A percentile compares a stretch with the other conserved stretches of the same genome.
phyloP scores from a whole-genome alignment of 2,329 filamentous ascomycete species.

The Paecilomyces formosus region DNA sequence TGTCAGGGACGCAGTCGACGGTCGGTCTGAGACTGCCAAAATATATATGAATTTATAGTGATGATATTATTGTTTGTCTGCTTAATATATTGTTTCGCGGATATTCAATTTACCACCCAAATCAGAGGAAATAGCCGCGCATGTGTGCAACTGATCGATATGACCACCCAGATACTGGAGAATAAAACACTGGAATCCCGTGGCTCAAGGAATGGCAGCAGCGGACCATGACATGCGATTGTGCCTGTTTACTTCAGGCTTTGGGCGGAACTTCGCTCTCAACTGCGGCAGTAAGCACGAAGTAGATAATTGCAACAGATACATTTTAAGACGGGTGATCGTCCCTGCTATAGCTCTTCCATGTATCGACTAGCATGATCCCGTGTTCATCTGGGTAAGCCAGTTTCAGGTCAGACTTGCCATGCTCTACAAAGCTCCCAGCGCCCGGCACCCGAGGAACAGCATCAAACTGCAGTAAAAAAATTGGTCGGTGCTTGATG shows the following conservation, averaged over 20 bases:
- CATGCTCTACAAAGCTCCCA: background rate
- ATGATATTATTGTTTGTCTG: background rate
- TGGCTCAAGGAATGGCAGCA: background rate
- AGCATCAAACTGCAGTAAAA: background rate
- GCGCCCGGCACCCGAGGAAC: background rate
- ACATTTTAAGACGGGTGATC: background rate
- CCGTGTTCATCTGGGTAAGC: background rate
- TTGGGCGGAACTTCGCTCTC: background rate
- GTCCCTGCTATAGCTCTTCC: background rate
- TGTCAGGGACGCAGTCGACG: background rate
- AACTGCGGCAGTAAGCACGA: background rate
- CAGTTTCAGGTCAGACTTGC: background rate
- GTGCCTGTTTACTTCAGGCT: background rate
- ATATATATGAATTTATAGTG: background rate
- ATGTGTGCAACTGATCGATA: background rate
- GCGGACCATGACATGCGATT: background rate
- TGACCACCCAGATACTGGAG: background rate
- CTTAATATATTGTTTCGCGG: background rate
- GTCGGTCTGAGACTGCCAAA: background rate
- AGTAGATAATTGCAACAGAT: background rate
- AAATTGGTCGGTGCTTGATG: background rate
- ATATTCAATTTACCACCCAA: background rate
- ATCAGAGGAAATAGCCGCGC: background rate
- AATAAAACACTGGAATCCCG: background rate
- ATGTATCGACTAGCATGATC: background rate